Evolutionary conservation across 148 eudicot species (phyloP), one percentile per base, ranked within the genome.

Genomic region (Agrostemma githago): DNA sequence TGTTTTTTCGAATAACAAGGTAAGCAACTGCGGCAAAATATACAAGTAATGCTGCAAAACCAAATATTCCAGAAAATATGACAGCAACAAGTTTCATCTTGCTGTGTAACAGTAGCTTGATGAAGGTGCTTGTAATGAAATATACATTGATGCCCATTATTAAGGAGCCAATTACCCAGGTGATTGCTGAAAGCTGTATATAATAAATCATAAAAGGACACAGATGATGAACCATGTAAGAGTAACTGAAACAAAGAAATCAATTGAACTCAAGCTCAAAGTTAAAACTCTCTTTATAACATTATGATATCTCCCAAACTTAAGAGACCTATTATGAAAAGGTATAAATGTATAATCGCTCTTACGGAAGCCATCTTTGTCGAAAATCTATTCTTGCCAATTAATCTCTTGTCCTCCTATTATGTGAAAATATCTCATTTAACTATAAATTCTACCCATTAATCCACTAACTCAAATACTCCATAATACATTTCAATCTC

Each of bases 131-230:
- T 26, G 84, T 86, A 1, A 96, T 85, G 77, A 87, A 96, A 84
- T 89, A 96, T 26, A 96, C 79, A 67, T 96, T 96, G 59, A 96
- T 90, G 79, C 82, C 91, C 91, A 96, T 96, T 61, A 96, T 89
- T 65, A 96, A 76, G 61, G 90, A 86, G 42, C 97, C 94, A 57
- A 96, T 92, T n/a, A 85, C 48, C 99, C 99, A 96, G 51, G 97
- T 89, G 65, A 85, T 77, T 72, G 90, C 87, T 26, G 99, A 86
- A 77, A 92, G 77, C 99, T 96, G 90, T 74, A 78, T 11, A 77
- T 16, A 10, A 61, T 61, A 64, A 26, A 26, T 26, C 19, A 51
- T 17, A 44, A 44, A 44, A 26, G 10, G 9, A 61, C 34, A 62
- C 34, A 40, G 37, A 72, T 57, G 5, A 66, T 20, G 54, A 44